Evolutionary conservation across 345 rosid species (phyloP), one percentile per base, ranked within the genome.

Genomic region (Punica granatum): DNA sequence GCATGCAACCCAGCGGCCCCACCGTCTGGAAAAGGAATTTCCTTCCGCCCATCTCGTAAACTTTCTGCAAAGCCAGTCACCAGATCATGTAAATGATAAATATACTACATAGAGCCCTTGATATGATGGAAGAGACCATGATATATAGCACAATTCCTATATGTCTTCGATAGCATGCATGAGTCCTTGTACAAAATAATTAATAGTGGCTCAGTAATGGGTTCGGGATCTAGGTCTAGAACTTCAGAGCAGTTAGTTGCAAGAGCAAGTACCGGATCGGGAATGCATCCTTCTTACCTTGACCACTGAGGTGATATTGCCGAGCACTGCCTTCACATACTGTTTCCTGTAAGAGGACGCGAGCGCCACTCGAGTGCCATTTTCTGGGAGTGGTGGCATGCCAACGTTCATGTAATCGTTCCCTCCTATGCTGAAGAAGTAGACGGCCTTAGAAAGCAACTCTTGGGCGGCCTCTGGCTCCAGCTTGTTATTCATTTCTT

Each of bases 341-440:
- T 14, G 49, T 25, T 36, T 62, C 59, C 46, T 67, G 30, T 51
- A 0, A 3, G 66, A 42, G 54, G 67, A 15, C 14, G 46, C 14
- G 49, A 67, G 35, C 16, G 28, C n/a, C n/a, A n/a, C 26, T 6
- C 56, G 35, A n/a, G 36, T 18, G 21, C 59, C 31, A n/a, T n/a
- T n/a, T n/a, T n/a, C n/a, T n/a, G n/a, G n/a, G 9, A 60, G 42
- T 12, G 60, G 4, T 13, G 37, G 51, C 9, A 37, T 46, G 19
- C 42, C 14, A 23, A 59, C 58, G 23, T 12, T 15, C 15, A 65
- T 59, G 73, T 74, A 68, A 49, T 77, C 81, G 53, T 73, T 62
- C 26, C 77, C 80, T 53, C 80, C 77, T 43, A 77, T 58, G 60
- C 75, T 70, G 48, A 77, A 65, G 11, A 65, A 70, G 67, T 77